phyloP scores from a whole-genome alignment of 805 yeast species.

The Lachancea thermotolerans region DNA sequence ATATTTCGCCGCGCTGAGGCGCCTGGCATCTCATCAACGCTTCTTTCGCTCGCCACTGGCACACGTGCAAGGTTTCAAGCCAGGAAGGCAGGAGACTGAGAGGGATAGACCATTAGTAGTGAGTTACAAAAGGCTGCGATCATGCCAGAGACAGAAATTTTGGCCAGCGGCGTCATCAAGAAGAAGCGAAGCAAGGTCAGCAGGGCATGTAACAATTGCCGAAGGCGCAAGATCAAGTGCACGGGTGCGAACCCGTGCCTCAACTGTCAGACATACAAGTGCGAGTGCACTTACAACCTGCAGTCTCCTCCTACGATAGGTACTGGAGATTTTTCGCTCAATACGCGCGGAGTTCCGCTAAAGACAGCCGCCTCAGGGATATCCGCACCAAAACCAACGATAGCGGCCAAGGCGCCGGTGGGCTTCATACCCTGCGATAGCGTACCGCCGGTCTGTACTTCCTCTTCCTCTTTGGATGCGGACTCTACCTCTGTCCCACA shows the following conservation, averaged over 20 bases:
- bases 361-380: background rate
- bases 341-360: background rate
- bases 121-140: too few species aligned
- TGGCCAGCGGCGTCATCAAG: background rate
- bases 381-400: background rate
- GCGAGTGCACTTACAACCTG: conserved; percentile 22
- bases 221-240: conserved; percentile 31
- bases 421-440: background rate
- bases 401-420: background rate
- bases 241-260: conserved; percentile 30
- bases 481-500: too few species aligned
- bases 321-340: background rate
- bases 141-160: background rate
- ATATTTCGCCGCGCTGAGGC: too few species aligned
- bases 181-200: conserved; percentile 16
- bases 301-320: conserved; percentile 1
- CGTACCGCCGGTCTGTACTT: too few species aligned
- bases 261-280: conserved; percentile 27
- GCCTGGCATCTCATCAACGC: too few species aligned
- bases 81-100: too few species aligned
- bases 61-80: too few species aligned
- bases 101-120: too few species aligned
- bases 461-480: too few species aligned
- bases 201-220: conserved; percentile 29
- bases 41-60: too few species aligned